These are phyloP conservation scores for Pharus latifolius DNA, from an alignment of 176 grass and related monocot genomes.

Conservation along the genomic window DNA sequence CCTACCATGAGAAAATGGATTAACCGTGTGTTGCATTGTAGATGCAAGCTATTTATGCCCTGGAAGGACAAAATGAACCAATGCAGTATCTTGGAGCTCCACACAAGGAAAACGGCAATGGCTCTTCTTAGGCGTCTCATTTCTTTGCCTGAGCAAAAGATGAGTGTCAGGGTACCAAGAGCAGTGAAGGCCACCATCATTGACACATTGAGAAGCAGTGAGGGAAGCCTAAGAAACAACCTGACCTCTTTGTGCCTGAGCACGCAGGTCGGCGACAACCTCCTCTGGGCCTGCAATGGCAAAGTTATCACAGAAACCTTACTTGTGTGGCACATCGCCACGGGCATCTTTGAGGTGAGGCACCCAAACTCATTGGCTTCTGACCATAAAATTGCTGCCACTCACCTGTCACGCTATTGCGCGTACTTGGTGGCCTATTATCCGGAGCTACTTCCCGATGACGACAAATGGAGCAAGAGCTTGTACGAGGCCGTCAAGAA, in stretches of 20 bases:
- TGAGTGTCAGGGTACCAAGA: neutral
- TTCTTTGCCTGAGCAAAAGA: neutral
- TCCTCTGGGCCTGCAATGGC: no score
- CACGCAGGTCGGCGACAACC: no score
- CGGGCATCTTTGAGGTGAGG: no score
- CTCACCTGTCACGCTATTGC: no score
- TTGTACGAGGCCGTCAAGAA: slow-evolving; percentile 1
- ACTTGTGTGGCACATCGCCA: no score
- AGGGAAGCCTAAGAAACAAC: neutral
- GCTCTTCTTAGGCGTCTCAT: neutral
- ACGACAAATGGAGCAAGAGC: neutral
- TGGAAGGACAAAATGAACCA: neutral
- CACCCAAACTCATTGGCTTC: no score
- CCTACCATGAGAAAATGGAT: neutral
- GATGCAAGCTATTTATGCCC: neutral
- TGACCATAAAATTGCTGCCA: no score
- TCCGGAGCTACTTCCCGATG: neutral
- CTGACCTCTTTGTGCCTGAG: neutral
- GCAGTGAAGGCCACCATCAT: neutral
- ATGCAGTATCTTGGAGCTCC: neutral
- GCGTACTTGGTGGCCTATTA: neutral
- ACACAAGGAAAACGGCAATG: no score
- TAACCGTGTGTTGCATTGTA: neutral
- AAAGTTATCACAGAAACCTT: no score
- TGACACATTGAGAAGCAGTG: neutral